phyloP scores from a whole-genome alignment of 306 rosid species.

The Glycine tomentella region DNA sequence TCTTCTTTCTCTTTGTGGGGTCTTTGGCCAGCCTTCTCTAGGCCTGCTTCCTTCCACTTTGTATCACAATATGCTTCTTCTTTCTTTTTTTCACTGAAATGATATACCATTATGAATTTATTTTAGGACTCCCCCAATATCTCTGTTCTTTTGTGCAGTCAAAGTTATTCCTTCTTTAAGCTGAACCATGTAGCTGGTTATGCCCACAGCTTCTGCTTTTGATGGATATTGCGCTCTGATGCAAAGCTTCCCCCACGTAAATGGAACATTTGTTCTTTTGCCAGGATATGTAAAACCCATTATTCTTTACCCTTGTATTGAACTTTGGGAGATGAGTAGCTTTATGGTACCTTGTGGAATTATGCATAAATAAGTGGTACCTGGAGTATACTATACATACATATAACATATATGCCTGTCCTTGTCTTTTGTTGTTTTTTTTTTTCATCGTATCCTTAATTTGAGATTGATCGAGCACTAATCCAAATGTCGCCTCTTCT shows the following conservation, averaged over 20 bases:
- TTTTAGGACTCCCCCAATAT: conserved; percentile 51
- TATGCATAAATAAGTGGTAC: conserved; percentile 15
- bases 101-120: conserved; percentile 45
- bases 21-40: conserved; percentile 59
- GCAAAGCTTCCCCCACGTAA: conserved; percentile 55
- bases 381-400: conserved; percentile 1
- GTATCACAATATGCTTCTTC: conserved; percentile 60
- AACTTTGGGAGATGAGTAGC: conserved; percentile 41
- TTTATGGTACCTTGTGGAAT: conserved; percentile 63
- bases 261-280: conserved; percentile 56
- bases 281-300: conserved; percentile 36
- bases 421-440: not conserved
- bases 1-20: conserved; percentile 70
- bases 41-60: conserved; percentile 81
- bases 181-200: conserved; percentile 50
- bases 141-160: conserved; percentile 54
- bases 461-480: not conserved
- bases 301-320: conserved; percentile 41
- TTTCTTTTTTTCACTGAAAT: conserved; percentile 42
- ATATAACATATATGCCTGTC: conserved; percentile 11
- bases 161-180: conserved; percentile 66
- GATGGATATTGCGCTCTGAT: conserved; percentile 61
- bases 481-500: conserved; percentile 11
- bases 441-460: not conserved
- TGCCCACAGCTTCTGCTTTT: conserved; percentile 59